Conservation (phyloP, 78 protist genomes). For the Emiliania huxleyi region DNA sequence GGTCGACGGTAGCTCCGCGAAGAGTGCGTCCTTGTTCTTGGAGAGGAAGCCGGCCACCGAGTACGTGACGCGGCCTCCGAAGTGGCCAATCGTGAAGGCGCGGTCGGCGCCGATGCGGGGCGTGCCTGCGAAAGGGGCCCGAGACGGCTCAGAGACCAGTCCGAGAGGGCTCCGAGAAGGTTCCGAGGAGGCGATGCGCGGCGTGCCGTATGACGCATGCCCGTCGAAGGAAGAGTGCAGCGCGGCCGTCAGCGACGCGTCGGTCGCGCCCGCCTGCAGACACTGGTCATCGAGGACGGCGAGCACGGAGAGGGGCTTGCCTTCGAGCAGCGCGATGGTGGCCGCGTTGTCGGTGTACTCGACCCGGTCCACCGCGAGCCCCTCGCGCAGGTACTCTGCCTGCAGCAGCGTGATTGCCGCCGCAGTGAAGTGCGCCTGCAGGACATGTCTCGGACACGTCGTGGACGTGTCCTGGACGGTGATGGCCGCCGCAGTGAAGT, state of each 20-base stretch:
- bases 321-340: neutral
- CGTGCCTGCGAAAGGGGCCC: too few species aligned
- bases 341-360: conserved; percentile 47
- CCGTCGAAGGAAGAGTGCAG: neutral
- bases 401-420: conserved; percentile 67
- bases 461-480: too few species aligned
- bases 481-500: too few species aligned
- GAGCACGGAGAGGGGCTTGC: conserved; percentile 62
- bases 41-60: conserved; percentile 64
- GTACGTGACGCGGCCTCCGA: conserved; percentile 61
- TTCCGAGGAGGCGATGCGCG: neutral
- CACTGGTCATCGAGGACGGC: conserved; percentile 79
- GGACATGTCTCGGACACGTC: too few species aligned
- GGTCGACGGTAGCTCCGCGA: conserved; percentile 13
- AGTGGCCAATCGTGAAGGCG: neutral
- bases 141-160: too few species aligned
- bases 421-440: conserved; percentile 80
- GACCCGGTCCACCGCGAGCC: conserved; percentile 69
- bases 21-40: conserved; percentile 71
- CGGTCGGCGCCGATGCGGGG: too few species aligned
- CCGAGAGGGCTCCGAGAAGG: too few species aligned
- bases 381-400: conserved; percentile 68
- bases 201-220: neutral
- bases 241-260: conserved; percentile 43
- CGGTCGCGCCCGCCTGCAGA: conserved; percentile 59